Conservation (phyloP, 352 stramenopile species). For the Pythium volutum region DNA sequence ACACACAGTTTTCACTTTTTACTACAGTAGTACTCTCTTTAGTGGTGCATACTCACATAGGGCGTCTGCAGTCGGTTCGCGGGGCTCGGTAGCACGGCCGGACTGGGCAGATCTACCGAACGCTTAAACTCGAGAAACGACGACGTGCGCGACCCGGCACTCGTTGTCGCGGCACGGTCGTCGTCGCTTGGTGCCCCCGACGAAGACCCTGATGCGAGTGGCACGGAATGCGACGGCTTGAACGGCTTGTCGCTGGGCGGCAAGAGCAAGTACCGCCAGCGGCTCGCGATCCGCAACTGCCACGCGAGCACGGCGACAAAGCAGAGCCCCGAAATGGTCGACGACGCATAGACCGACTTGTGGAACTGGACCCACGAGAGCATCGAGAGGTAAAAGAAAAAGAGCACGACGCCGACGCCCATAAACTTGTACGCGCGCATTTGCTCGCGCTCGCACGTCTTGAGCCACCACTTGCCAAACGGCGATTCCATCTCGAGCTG, state of each 20-base stretch:
- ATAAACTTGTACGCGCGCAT: constrained; percentile 74
- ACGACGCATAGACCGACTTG: constrained; percentile 33
- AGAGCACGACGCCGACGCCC: constrained; percentile 57
- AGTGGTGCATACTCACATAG: constrained; percentile 12
- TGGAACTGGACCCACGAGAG: constrained; percentile 76
- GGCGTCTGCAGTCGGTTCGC: neutral
- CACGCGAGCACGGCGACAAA: constrained; percentile 50
- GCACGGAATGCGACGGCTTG: constrained; percentile 1
- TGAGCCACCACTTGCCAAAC: constrained; percentile 68
- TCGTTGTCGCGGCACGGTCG: neutral
- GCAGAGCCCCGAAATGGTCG: constrained; percentile 46
- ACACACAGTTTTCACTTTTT: neutral
- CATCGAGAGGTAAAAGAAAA: constrained; percentile 64
- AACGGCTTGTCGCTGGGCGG: constrained; percentile 28
- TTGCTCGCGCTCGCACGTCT: constrained; percentile 63
- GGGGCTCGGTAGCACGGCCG: constrained; percentile 1
- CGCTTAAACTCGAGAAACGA: constrained; percentile 5
- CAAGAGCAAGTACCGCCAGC: constrained; percentile 70
- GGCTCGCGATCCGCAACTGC: constrained; percentile 69
- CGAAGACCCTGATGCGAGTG: too few species aligned
- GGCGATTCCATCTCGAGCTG: constrained; percentile 53
- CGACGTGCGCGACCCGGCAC: neutral
- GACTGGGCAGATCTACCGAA: neutral
- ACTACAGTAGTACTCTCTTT: neutral
- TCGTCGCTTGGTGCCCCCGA: constrained; percentile 11